Evolutionary conservation across 495 filamentous ascomycete genomes (phyloP).

Genomic region (Podospora bellae-mahoneyi): DNA sequence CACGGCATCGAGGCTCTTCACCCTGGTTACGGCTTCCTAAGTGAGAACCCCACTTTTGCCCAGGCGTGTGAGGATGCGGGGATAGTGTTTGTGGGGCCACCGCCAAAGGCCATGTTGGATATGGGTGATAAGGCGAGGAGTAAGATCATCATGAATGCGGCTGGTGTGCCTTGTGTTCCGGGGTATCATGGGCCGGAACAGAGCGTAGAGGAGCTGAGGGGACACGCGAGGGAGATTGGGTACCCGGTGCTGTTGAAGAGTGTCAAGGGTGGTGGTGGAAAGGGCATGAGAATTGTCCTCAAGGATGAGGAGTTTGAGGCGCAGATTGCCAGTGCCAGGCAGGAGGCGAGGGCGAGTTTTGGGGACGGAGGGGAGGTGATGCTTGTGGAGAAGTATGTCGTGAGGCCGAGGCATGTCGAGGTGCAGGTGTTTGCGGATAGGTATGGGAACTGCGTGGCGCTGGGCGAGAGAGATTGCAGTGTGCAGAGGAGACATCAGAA

Average conservation of each 20-base stretch:
- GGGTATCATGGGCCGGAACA: conserved; percentile 93
- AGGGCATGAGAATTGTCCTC: conserved; percentile 95
- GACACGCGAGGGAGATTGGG: conserved; percentile 73
- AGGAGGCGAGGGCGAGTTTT: conserved; percentile 86
- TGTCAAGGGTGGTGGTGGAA: conserved; percentile 93
- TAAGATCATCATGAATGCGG: conserved; percentile 93
- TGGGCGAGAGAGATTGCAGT: conserved; percentile 85
- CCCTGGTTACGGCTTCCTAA: conserved; percentile 95
- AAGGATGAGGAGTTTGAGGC: conserved; percentile 71
- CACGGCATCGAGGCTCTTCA: conserved; percentile 87
- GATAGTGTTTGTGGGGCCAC: conserved; percentile 90
- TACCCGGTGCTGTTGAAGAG: conserved; percentile 97
- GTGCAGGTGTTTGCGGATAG: conserved; percentile 97
- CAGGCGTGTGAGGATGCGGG: conserved; percentile 85
- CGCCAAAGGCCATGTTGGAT: conserved; percentile 86
- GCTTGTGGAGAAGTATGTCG: conserved; percentile 95
- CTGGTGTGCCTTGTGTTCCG: conserved; percentile 92
- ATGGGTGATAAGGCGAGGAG: conserved; percentile 93
- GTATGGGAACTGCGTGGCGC: conserved; percentile 75
- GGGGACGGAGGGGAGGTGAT: conserved; percentile 84
- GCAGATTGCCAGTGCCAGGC: conserved; percentile 82
- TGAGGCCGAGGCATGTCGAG: conserved; percentile 91
- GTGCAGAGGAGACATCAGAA: conserved; percentile 92
- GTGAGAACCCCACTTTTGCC: conserved; percentile 91
- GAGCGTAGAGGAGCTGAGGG: conserved; percentile 63